A percentile compares a stretch with the other conserved stretches of the same genome.
Evolutionary conservation across 2,329 filamentous ascomycete genomes (phyloP).

Genomic region (Cercospora beticola): DNA sequence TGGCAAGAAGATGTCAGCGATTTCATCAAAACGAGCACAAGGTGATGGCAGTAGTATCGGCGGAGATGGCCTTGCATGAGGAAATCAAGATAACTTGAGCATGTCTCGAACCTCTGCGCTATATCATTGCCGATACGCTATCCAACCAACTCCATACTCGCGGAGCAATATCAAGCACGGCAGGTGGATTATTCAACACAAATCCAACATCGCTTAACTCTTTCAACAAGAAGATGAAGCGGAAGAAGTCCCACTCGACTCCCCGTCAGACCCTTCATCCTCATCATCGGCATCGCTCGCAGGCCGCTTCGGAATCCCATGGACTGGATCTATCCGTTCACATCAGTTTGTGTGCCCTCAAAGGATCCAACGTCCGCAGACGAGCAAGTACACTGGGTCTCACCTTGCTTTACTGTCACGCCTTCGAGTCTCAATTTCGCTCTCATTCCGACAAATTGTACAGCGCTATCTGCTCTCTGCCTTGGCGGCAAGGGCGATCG

Average conservation of each 20-base stretch:
- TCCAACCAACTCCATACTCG: conserved; percentile 54
- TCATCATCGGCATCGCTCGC: conserved; percentile 26
- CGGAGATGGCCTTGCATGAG: neutral
- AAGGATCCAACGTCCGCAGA: neutral
- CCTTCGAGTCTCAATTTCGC: neutral
- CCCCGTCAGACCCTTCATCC: conserved; percentile 1
- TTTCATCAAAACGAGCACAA: neutral
- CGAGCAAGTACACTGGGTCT: too few species aligned
- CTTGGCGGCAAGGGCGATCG: neutral
- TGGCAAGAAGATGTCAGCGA: neutral
- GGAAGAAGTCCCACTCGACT: neutral
- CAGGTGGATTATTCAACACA: too few species aligned
- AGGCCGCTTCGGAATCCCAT: conserved; percentile 2
- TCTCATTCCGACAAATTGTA: neutral
- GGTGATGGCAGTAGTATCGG: neutral
- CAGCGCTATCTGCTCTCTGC: neutral
- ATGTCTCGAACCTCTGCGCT: neutral
- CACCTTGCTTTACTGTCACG: neutral
- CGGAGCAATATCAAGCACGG: neutral
- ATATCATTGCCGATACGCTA: conserved; percentile 29
- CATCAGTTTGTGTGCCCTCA: neutral
- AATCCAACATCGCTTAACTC: neutral
- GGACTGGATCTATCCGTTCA: neutral
- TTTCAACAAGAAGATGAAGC: neutral
- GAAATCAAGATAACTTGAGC: neutral